Conservation (phyloP, 495 filamentous ascomycete genomes). For the Viridothelium virens region DNA sequence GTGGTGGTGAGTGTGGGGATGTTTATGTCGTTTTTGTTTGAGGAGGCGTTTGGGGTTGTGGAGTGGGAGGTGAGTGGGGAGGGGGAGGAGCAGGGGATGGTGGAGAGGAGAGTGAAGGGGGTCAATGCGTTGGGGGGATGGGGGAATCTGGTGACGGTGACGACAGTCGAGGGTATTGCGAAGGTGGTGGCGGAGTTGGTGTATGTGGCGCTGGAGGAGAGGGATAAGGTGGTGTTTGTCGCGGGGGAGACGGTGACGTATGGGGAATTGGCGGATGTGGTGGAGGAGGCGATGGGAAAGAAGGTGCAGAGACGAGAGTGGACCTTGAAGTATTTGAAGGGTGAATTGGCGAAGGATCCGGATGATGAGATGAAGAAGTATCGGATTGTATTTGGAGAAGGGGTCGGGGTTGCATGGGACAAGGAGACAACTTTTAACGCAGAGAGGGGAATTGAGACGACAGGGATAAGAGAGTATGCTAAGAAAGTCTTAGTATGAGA, state of each 20-base stretch:
- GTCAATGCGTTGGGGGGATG: slow-evolving; percentile 54
- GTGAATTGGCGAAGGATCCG: slow-evolving; percentile 40
- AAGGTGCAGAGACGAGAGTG: slow-evolving; percentile 42
- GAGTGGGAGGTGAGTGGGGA: slow-evolving; percentile 70
- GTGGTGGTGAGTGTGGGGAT: slow-evolving; percentile 53
- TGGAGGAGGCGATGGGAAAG: slow-evolving; percentile 25
- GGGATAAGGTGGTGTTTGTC: slow-evolving; percentile 60
- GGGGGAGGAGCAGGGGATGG: slow-evolving; percentile 53
- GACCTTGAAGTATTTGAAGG: slow-evolving; percentile 36
- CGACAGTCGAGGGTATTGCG: slow-evolving; percentile 49
- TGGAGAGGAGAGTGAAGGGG: slow-evolving; percentile 58
- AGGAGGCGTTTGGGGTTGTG: slow-evolving; percentile 64
- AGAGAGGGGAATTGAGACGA: neutral
- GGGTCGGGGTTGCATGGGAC: slow-evolving; percentile 53
- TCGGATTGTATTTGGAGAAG: slow-evolving; percentile 50
- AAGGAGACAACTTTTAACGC: slow-evolving; percentile 25
- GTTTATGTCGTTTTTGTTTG: slow-evolving; percentile 58
- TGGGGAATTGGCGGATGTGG: slow-evolving; percentile 37
- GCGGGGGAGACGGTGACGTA: slow-evolving; percentile 72
- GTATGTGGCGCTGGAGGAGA: slow-evolving; percentile 71
- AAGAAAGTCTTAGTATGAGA: neutral
- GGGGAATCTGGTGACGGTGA: slow-evolving; percentile 59
- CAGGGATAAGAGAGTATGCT: neutral
- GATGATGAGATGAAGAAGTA: slow-evolving; percentile 50
- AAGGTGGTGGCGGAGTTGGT: slow-evolving; percentile 68